Evolutionary conservation across 148 eudicot genomes (phyloP).

Genomic region (Camellia lanceoleosa): DNA sequence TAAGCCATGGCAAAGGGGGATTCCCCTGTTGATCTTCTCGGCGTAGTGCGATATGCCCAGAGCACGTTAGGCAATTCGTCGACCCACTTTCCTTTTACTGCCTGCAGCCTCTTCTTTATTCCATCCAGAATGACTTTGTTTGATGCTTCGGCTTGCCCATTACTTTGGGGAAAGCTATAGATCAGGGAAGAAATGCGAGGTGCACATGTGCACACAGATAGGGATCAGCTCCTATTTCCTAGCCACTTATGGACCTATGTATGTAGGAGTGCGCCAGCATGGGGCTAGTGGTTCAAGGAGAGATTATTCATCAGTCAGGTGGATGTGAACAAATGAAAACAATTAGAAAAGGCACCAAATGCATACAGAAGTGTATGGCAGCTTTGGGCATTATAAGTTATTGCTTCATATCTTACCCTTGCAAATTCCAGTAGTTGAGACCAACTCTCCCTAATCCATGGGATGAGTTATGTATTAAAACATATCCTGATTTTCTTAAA

Average conservation of each 20-base stretch:
- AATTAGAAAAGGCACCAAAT: neutral
- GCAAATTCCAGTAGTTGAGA: constrained; percentile 93
- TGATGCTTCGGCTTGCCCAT: too few relatives aligned
- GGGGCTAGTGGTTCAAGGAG: neutral
- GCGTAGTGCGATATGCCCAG: too few relatives aligned
- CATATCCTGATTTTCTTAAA: too few relatives aligned
- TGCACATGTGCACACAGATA: neutral
- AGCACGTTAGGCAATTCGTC: too few relatives aligned
- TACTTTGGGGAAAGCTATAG: too few relatives aligned
- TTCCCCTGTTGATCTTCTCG: too few relatives aligned
- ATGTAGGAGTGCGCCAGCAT: neutral
- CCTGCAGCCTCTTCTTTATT: too few relatives aligned
- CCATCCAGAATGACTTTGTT: too few relatives aligned
- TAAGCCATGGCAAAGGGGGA: too few relatives aligned
- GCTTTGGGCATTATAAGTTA: neutral
- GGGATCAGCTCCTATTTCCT: neutral
- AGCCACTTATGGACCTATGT: neutral
- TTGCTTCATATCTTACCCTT: constrained; percentile 47
- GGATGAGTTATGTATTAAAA: too few relatives aligned
- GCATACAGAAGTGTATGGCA: neutral
- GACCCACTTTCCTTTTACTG: too few relatives aligned
- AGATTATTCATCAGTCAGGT: neutral
- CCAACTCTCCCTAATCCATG: constrained; percentile 67
- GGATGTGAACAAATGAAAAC: neutral
- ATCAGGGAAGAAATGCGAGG: neutral